Conservation (phyloP, 2,329 filamentous ascomycete species). For the Dactylella cylindrospora region DNA sequence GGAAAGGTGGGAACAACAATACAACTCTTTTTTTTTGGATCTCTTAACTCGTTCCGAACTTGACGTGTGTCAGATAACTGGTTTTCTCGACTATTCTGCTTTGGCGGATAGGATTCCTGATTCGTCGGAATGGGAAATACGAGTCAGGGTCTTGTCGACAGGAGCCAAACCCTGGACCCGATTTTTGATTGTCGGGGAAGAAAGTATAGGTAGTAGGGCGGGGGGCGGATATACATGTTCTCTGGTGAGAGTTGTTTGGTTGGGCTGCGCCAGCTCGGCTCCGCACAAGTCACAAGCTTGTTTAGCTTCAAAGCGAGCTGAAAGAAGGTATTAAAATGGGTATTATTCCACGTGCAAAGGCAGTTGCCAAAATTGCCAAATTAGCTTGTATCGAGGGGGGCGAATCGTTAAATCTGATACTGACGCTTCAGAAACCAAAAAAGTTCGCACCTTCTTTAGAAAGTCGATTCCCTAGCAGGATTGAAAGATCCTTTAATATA, state of each 20-base stretch:
- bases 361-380: conserved; percentile 11
- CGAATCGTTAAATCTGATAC: conserved; percentile 23
- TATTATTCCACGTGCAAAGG: conserved; percentile 32
- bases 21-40: no score
- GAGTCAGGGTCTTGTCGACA: no score
- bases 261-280: conserved; percentile 11
- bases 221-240: no score
- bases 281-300: conserved; percentile 6
- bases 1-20: no score
- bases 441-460: conserved; percentile 7
- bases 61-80: conserved; percentile 31
- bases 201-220: no score
- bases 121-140: background rate
- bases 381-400: conserved; percentile 17
- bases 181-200: no score
- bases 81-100: conserved; percentile 18
- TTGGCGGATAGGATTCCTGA: conserved; percentile 14
- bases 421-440: conserved; percentile 25
- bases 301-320: conserved; percentile 30
- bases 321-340: conserved; percentile 16
- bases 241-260: no score
- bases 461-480: conserved; percentile 17
- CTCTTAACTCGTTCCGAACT: conserved; percentile 16
- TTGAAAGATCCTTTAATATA: no score
- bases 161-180: no score